phyloP scores from a whole-genome alignment of 2,329 filamentous ascomycete species.

The Colletotrichum sp. region DNA sequence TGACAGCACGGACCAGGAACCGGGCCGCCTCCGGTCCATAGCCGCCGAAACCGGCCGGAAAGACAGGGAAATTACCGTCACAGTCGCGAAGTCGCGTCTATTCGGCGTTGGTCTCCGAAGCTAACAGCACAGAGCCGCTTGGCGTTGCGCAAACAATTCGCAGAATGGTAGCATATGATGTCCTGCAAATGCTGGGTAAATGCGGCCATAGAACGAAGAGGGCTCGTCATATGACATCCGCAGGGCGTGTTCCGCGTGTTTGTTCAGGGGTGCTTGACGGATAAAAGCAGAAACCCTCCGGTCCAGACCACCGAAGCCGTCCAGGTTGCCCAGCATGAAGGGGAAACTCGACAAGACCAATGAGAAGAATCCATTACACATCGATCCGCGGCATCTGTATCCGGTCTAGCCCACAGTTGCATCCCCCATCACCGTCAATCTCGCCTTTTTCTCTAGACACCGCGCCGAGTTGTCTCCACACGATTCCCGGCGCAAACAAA shows the following conservation, averaged over 20 bases:
- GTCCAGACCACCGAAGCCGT: not conserved
- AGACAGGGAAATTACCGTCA: not conserved
- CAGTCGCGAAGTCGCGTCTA: not conserved
- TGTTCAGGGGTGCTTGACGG: not conserved
- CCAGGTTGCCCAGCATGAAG: not conserved
- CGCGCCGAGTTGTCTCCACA: not conserved
- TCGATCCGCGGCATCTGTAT: not conserved
- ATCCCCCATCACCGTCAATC: not conserved
- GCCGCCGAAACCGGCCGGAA: not conserved
- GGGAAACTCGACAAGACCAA: not conserved
- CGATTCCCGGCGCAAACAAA: not conserved
- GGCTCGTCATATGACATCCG: not conserved
- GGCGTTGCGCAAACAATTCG: not conserved
- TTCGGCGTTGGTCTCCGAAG: not conserved
- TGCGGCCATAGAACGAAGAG: not conserved
- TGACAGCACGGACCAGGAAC: not conserved
- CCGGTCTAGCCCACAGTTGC: not conserved
- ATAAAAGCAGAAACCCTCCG: not conserved
- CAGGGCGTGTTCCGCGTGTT: not conserved
- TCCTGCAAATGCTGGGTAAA: not conserved
- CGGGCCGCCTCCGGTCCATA: not conserved
- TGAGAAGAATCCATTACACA: conserved; percentile 4
- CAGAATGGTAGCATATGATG: not conserved
- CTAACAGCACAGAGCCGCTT: not conserved
- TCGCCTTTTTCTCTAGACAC: not conserved